phyloP scores from a whole-genome alignment of 208 protist species.

The Trypanosoma grayi region DNA sequence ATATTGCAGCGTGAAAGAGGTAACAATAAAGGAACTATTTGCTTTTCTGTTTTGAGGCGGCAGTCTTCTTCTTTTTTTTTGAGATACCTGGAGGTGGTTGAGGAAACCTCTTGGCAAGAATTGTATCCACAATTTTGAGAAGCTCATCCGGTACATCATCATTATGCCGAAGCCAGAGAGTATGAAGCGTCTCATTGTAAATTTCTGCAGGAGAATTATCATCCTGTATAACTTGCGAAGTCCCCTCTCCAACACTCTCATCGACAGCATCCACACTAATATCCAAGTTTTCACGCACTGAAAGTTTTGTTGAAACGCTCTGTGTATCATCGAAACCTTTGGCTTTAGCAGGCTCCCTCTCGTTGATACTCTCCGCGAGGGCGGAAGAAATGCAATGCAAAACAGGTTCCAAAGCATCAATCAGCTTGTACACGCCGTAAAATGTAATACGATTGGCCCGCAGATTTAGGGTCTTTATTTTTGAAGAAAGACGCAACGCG shows the following conservation, averaged over 20 bases:
- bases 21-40: slow-evolving; percentile 14
- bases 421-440: slow-evolving; percentile 36
- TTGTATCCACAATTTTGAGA: slow-evolving; percentile 29
- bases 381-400: slow-evolving; percentile 15
- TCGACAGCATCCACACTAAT: neutral
- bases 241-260: neutral
- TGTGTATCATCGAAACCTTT: neutral
- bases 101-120: slow-evolving; percentile 54
- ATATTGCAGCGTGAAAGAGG: slow-evolving; percentile 4
- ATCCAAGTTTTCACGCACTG: neutral
- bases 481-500: slow-evolving; percentile 29
- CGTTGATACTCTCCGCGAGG: slow-evolving; percentile 5
- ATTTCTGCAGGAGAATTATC: slow-evolving; percentile 2
- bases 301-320: slow-evolving; percentile 10
- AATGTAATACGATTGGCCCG: slow-evolving; percentile 47
- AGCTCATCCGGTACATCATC: slow-evolving; percentile 37
- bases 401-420: slow-evolving; percentile 36
- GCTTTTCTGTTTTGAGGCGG: slow-evolving; percentile 2
- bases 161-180: slow-evolving; percentile 59
- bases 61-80: slow-evolving; percentile 33
- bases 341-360: neutral
- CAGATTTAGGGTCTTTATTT: slow-evolving; percentile 53
- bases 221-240: slow-evolving; percentile 2
- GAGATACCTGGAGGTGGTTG: slow-evolving; percentile 35
- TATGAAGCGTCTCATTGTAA: slow-evolving; percentile 49